phyloP scores from a whole-genome alignment of 225 moss, liverwort and hornwort genomes.

The Polytrichum formosum region DNA sequence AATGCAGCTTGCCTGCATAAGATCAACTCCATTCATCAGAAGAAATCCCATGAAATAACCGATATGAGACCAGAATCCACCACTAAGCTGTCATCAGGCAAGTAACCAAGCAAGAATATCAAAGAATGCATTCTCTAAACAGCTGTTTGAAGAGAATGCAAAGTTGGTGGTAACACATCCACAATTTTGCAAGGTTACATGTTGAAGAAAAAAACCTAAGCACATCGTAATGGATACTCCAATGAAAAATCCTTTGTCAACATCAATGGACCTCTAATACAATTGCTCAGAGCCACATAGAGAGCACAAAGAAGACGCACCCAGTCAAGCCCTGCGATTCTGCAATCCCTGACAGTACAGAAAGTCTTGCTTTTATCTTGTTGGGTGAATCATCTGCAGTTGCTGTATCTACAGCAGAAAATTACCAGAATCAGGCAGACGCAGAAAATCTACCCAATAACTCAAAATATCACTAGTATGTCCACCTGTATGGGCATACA shows the following conservation, averaged over 20 bases:
- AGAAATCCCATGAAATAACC: too few relatives aligned
- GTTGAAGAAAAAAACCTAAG: too few relatives aligned
- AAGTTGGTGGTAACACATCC: too few relatives aligned
- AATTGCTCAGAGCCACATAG: too few relatives aligned
- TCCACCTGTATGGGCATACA: neutral
- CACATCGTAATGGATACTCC: too few relatives aligned
- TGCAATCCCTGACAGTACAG: slow-evolving; percentile 63
- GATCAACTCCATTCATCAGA: neutral
- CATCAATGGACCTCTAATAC: too few relatives aligned
- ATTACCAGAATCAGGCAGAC: neutral
- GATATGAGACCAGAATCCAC: neutral
- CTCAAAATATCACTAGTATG: too few relatives aligned
- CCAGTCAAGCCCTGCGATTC: slow-evolving; percentile 93
- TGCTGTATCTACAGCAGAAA: slow-evolving; percentile 43
- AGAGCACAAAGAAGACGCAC: slow-evolving; percentile 29
- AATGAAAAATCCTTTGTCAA: too few relatives aligned
- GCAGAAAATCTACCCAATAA: neutral
- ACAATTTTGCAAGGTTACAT: too few relatives aligned
- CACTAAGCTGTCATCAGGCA: too few relatives aligned
- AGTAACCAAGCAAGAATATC: neutral
- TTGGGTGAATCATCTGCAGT: slow-evolving; percentile 69
- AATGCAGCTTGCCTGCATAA: slow-evolving; percentile 81
- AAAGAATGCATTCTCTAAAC: neutral
- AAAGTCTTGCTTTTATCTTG: slow-evolving; percentile 79
- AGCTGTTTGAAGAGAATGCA: neutral